Evolutionary conservation across 1,284 basidiomycete genomes (phyloP), one percentile per base, ranked within the genome.

Genomic region (Cryptococcus sp.): DNA sequence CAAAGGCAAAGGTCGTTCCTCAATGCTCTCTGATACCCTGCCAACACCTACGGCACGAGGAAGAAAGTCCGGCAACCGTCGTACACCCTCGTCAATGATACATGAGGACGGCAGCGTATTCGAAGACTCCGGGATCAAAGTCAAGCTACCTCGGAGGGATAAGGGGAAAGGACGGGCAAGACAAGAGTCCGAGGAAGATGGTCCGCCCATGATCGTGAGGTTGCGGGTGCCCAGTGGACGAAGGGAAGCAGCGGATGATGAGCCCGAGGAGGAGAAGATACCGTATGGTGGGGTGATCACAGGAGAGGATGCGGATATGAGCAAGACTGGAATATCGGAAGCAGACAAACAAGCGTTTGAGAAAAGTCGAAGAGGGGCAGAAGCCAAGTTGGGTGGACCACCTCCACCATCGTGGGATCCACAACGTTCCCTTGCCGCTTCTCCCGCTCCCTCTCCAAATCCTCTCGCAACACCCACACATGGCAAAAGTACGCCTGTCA

Each of bases 201-300:
- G 27, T 22, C 54, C 57, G 11, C 64, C 63, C 2, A 63, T 66
- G 47, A 66, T 72, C 42, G 65, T 76, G 20, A 61, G 71, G 6
- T 54, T 77, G 35, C 57, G 71, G 5, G 65, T 74, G 7, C 68
- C 70, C 1, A 66, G 64, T 42, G 68, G 68, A 25, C 62, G 65
- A 17, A 67, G 69, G 31, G 68, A 71, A 20, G 65, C 71, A 10
- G 74, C 72, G 35, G 58, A 70, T 4, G 73, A 75, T 50, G 69
- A 71, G 11, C 61, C 61, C 13, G 76, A 73, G 54, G 76, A 76
- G 50, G 74, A 76, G 23, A 67, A 78, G 67, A 59, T 80, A 54
- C 81, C 93, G 57, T 91, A 95, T 77, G 89, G 94, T 57, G 89
- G 93, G 42, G 81, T 94, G 55, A 81, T 98, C 53, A 78, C 77